Evolutionary conservation across 2,329 filamentous ascomycete species (phyloP).

Genomic region (Ascochyta clinopodiicola): DNA sequence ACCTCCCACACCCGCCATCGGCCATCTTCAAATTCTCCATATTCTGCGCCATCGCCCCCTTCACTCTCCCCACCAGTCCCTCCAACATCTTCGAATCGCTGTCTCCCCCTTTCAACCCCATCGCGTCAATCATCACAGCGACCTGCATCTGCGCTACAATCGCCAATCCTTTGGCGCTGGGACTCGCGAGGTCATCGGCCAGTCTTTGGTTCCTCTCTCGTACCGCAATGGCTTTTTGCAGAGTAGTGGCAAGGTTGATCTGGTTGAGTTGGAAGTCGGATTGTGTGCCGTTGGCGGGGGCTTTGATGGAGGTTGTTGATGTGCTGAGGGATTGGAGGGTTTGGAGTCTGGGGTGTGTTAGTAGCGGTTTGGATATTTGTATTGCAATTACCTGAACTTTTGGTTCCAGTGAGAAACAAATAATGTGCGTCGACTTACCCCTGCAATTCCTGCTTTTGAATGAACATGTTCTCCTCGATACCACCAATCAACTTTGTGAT

Average conservation of each 20-base stretch:
- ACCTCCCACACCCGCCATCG: not conserved
- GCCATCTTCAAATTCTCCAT: slow-evolving; percentile 21
- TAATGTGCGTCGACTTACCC: slow-evolving; percentile 12
- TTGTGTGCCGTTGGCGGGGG: slow-evolving; percentile 10
- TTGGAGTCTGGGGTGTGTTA: slow-evolving; percentile 1
- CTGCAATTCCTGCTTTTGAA: slow-evolving; percentile 29
- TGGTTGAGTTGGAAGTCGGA: slow-evolving; percentile 17
- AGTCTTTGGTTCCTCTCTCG: slow-evolving; percentile 30
- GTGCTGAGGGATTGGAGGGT: slow-evolving; percentile 17
- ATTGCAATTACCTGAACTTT: not conserved
- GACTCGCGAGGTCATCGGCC: slow-evolving; percentile 24
- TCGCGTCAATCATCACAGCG: slow-evolving; percentile 23
- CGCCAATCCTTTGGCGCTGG: slow-evolving; percentile 20
- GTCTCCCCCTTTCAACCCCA: slow-evolving; percentile 10
- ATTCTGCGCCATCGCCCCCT: slow-evolving; percentile 28
- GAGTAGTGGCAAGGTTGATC: slow-evolving; percentile 16
- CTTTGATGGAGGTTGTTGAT: not conserved
- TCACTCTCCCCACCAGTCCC: slow-evolving; percentile 21
- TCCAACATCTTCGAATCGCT: slow-evolving; percentile 17
- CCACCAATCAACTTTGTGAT: slow-evolving; percentile 18
- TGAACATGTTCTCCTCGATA: slow-evolving; percentile 29
- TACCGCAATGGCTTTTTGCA: slow-evolving; percentile 26
- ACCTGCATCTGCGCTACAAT: slow-evolving; percentile 24
- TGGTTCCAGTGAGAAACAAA: not conserved
- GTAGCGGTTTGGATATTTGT: not conserved